These are phyloP conservation scores for Fusarium tanahbumbuense DNA, from an alignment of 2,329 filamentous ascomycete genomes.

Conservation along the genomic window DNA sequence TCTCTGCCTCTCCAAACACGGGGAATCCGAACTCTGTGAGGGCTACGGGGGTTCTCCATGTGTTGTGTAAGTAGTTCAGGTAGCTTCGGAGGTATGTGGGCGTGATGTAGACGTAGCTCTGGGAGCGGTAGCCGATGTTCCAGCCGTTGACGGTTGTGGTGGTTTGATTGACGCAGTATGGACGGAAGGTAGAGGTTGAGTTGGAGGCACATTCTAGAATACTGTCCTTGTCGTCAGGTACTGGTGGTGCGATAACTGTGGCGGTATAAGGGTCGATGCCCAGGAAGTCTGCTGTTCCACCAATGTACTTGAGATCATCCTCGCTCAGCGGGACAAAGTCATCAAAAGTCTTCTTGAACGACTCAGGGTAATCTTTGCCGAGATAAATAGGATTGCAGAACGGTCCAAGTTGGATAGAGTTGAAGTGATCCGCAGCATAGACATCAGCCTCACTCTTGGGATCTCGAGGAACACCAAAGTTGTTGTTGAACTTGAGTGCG, in stretches of 20 bases:
- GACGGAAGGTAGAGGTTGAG: slow-evolving; percentile 57
- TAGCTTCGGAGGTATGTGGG: slow-evolving; percentile 68
- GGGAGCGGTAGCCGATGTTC: slow-evolving; percentile 68
- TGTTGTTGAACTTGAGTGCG: slow-evolving; percentile 61
- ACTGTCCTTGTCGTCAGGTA: slow-evolving; percentile 50
- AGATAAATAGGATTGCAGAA: slow-evolving; percentile 66
- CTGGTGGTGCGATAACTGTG: slow-evolving; percentile 62
- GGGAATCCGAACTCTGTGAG: slow-evolving; percentile 70
- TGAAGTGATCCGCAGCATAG: slow-evolving; percentile 59
- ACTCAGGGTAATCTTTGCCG: slow-evolving; percentile 61
- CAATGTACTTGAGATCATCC: slow-evolving; percentile 61
- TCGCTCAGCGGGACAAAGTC: slow-evolving; percentile 60
- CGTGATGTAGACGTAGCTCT: slow-evolving; percentile 68
- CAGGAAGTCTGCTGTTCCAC: slow-evolving; percentile 65
- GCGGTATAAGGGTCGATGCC: slow-evolving; percentile 70
- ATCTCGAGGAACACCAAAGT: slow-evolving; percentile 62
- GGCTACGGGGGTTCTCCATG: slow-evolving; percentile 61
- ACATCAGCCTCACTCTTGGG: slow-evolving; percentile 55
- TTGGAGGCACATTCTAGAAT: slow-evolving; percentile 62
- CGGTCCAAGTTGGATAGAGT: slow-evolving; percentile 60
- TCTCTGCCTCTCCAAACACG: slow-evolving; percentile 59
- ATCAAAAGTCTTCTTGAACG: slow-evolving; percentile 57
- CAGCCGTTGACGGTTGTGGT: slow-evolving; percentile 63
- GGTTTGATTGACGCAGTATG: slow-evolving; percentile 64
- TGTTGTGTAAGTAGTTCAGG: slow-evolving; percentile 69